Percentiles rank a stretch among this genome's conserved stretches.
phyloP scores from a whole-genome alignment of 805 yeast species.

The Wickerhamiella parazyma region DNA sequence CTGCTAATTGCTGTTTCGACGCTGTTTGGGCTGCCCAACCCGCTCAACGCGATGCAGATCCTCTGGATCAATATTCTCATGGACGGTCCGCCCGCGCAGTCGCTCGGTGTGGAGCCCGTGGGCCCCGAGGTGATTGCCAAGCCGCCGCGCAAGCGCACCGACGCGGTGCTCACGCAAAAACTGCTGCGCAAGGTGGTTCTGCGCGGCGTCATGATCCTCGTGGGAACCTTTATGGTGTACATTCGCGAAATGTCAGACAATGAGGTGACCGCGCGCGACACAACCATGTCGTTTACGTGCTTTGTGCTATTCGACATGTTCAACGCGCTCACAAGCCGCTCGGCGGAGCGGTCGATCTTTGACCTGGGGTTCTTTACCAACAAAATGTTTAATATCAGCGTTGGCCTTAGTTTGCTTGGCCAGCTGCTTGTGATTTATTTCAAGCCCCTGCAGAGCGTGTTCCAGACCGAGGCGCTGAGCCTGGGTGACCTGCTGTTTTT shows the following conservation, averaged over 20 bases:
- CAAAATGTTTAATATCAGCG: conserved; percentile 87
- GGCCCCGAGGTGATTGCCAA: conserved; percentile 89
- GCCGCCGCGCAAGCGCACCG: conserved; percentile 88
- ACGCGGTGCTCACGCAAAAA: conserved; percentile 59
- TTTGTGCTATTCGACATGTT: conserved; percentile 94
- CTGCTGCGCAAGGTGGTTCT: conserved; percentile 62
- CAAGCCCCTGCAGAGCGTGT: conserved; percentile 81
- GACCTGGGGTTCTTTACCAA: conserved; percentile 66
- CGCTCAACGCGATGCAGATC: conserved; percentile 96
- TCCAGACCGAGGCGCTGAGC: conserved; percentile 85
- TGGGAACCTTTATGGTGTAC: conserved; percentile 82
- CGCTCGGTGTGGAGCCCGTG: conserved; percentile 93
- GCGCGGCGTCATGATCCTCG: conserved; percentile 61
- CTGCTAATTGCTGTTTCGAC: conserved; percentile 81
- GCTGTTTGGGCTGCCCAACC: conserved; percentile 76
- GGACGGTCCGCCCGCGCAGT: conserved; percentile 99
- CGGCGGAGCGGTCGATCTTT: conserved; percentile 68
- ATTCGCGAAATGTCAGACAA: conserved; percentile 71
- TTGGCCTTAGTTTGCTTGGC: conserved; percentile 73
- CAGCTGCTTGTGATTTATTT: conserved; percentile 88
- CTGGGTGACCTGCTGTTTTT: conserved; percentile 57
- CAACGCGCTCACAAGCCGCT: conserved; percentile 89
- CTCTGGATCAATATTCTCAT: conserved; percentile 92
- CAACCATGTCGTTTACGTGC: conserved; percentile 97
- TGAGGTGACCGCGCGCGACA: conserved; percentile 80